A percentile compares a stretch with the other conserved stretches of the same genome.
phyloP scores from a whole-genome alignment of 768 basidiomycete genomes.

The Tulasnella sp. region DNA sequence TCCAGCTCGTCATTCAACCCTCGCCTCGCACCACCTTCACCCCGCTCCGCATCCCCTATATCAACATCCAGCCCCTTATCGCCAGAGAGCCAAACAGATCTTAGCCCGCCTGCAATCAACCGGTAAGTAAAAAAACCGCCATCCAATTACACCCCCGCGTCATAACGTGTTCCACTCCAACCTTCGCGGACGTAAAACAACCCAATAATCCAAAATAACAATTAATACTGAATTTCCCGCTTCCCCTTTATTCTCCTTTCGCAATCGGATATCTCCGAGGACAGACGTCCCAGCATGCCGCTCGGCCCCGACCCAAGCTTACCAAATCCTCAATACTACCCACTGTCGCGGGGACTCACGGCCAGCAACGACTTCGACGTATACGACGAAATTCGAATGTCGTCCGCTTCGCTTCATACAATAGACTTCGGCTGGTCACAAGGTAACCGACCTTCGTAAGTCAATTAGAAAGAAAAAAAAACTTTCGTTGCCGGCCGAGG shows the following conservation, averaged over 20 bases:
- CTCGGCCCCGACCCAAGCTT: neutral
- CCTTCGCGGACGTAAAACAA: neutral
- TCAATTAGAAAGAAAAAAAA: too few relatives aligned
- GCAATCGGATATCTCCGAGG: constrained; percentile 1
- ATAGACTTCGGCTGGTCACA: neutral
- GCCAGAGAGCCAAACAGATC: neutral
- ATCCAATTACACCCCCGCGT: neutral
- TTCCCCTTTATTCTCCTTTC: neutral
- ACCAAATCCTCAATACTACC: neutral
- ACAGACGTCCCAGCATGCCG: neutral
- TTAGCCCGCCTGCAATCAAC: neutral
- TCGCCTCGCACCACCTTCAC: neutral
- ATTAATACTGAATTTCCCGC: neutral
- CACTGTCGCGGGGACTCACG: neutral
- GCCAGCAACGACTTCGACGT: neutral
- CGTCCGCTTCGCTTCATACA: neutral
- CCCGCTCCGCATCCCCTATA: neutral
- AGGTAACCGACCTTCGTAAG: neutral
- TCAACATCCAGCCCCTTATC: neutral
- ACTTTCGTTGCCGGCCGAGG: neutral
- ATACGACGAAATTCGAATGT: neutral
- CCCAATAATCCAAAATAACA: neutral
- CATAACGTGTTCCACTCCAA: neutral
- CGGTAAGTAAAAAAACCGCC: neutral
- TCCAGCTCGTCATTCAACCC: neutral